phyloP scores from a whole-genome alignment of 1,139 yeast species.

The Candida anutae region DNA sequence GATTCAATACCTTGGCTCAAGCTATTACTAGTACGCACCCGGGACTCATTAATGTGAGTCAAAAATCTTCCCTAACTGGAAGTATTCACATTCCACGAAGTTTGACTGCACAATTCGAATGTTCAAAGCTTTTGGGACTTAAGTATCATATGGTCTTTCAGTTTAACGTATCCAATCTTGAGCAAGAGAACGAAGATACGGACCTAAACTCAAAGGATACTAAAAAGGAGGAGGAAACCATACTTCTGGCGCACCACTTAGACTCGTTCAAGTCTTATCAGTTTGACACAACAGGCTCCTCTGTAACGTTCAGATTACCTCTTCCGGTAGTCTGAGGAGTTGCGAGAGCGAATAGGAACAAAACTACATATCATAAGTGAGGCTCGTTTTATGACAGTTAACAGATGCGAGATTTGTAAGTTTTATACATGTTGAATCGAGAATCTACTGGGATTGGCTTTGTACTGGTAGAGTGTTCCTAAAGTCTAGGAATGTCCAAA shows the following conservation, averaged over 20 bases:
- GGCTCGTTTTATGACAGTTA: too few species aligned
- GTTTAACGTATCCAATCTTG: slow-evolving; percentile 15
- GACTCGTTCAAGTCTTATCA: too few species aligned
- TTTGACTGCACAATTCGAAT: slow-evolving; percentile 31
- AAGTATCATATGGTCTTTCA: slow-evolving; percentile 32
- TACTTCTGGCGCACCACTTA: too few species aligned
- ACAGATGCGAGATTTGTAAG: too few species aligned
- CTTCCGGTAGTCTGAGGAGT: slow-evolving; percentile 3
- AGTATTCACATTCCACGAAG: slow-evolving; percentile 24
- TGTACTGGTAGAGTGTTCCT: too few species aligned
- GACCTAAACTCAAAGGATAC: not conserved
- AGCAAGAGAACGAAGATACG: slow-evolving; percentile 1
- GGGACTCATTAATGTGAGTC: not conserved
- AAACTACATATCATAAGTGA: too few species aligned
- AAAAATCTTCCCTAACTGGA: slow-evolving; percentile 15
- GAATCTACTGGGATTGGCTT: too few species aligned
- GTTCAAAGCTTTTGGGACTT: slow-evolving; percentile 29
- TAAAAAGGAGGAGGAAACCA: slow-evolving; percentile 7
- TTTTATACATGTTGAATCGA: too few species aligned
- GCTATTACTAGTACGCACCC: slow-evolving; percentile 14
- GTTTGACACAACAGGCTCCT: slow-evolving; percentile 24
- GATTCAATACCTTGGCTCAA: slow-evolving; percentile 27
- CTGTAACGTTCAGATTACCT: slow-evolving; percentile 24
- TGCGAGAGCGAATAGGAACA: too few species aligned
- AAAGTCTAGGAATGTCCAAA: too few species aligned